Conservation (phyloP, 2,329 filamentous ascomycete genomes). For the Pseudopyricularia javanii region DNA sequence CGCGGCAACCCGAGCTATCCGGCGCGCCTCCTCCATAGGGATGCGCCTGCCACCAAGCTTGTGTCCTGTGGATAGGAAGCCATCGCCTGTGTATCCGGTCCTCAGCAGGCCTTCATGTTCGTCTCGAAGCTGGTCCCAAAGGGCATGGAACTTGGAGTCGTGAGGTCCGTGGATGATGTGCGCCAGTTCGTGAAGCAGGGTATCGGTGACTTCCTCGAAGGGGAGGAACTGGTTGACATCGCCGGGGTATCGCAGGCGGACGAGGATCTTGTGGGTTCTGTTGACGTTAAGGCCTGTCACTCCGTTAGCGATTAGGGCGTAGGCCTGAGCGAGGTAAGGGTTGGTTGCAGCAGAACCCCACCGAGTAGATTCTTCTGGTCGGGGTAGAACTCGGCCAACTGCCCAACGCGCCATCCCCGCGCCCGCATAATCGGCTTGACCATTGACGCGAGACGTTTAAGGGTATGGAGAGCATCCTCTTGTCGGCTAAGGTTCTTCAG, state of each 20-base stretch:
- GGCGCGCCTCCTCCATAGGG: slow-evolving; percentile 60
- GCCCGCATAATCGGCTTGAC: slow-evolving; percentile 95
- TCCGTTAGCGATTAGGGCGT: background rate
- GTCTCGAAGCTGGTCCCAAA: slow-evolving; percentile 83
- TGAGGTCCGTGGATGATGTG: slow-evolving; percentile 81
- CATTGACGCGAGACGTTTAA: slow-evolving; percentile 73
- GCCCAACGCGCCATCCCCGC: slow-evolving; percentile 64
- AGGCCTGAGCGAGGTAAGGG: too few species aligned
- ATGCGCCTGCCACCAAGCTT: slow-evolving; percentile 57
- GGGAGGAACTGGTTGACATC: slow-evolving; percentile 69
- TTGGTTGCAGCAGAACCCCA: slow-evolving; percentile 12
- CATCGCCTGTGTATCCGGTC: slow-evolving; percentile 85
- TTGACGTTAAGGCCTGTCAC: slow-evolving; percentile 61
- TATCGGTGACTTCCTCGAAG: slow-evolving; percentile 71
- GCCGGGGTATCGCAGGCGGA: slow-evolving; percentile 66
- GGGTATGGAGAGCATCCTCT: slow-evolving; percentile 40
- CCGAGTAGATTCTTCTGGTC: slow-evolving; percentile 61
- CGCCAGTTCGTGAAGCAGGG: slow-evolving; percentile 87
- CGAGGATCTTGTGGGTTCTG: slow-evolving; percentile 63
- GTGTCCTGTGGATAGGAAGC: slow-evolving; percentile 66
- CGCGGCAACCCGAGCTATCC: slow-evolving; percentile 60
- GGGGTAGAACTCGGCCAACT: slow-evolving; percentile 79
- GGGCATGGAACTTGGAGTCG: slow-evolving; percentile 65
- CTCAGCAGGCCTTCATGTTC: slow-evolving; percentile 65
- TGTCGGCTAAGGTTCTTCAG: slow-evolving; percentile 32